Base-by-base conservation (phyloP, 129 eudicot species). In the Flaveria ramosissima region DNA sequence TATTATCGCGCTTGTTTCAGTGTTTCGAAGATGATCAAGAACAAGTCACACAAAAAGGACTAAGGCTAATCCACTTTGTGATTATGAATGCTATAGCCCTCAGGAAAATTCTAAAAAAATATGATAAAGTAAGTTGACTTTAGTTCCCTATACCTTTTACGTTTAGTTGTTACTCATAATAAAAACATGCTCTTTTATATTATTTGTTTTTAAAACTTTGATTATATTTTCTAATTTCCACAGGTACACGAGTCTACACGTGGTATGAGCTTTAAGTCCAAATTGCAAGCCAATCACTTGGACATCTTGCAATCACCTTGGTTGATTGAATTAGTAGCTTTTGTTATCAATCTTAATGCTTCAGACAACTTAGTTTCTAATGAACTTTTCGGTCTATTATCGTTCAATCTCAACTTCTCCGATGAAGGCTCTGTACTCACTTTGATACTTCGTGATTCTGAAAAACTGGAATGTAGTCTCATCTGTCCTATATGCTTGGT, bases 401-500 rank as follows among this genome's bases (percentile, higher is more conserved):
- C 88, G 32, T 81, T 77, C 27, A 68, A 80, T 66, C 73, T 86
- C 53, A 65, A 43, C 57, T 52, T 63, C 3, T 17, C 70, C 10
- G 12, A 24, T 36, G 81, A 77, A 70, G 88, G 57, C 6, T 68
- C 87, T 36, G 8, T 57, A 43, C 52, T 88, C 69, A 83, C 84
- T 47, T 72, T 84, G 72, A 36, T 16, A 64, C 84, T 89, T 68
- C 80, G 77, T 6, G 87, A 78, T 68, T 77, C 71, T 15, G 76
- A 75, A 10, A 82, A 82, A 62, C 59, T 86, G 56, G 91, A 84
- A 7, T 73, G 68, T 73, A 72, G 76, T 75, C 83, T 89, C 41
- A 84, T 82, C 21, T 89, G 91, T 55, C 78, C 89, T 21, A 78
- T 89, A 77, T 89, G 94, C 72, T 80, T 89, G 94, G 94, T 89